Evolutionary conservation across 2,329 filamentous ascomycete genomes (phyloP).

Genomic region (Onygenales sp.): DNA sequence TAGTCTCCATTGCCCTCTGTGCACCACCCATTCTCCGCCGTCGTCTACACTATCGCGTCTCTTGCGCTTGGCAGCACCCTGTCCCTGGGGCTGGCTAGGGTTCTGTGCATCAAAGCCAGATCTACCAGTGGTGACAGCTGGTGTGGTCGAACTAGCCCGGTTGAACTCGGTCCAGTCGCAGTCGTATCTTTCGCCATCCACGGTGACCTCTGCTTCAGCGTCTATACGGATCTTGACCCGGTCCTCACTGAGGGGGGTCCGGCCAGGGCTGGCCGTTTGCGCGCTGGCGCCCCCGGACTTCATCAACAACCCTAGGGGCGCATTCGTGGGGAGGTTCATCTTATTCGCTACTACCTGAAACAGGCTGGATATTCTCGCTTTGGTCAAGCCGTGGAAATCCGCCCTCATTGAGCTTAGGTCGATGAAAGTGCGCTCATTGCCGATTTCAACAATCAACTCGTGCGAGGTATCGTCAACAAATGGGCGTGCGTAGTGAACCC

Average conservation of each 20-base stretch:
- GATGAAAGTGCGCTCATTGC: conserved; percentile 54
- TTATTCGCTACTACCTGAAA: conserved; percentile 76
- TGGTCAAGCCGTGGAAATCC: conserved; percentile 64
- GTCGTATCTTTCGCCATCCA: conserved; percentile 29
- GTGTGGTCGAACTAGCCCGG: not conserved
- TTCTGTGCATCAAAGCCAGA: not conserved
- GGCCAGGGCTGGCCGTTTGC: conserved; percentile 57
- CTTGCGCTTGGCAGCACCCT: conserved; percentile 26
- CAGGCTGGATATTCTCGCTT: conserved; percentile 60
- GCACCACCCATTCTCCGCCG: conserved; percentile 50
- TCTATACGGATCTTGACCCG: conserved; percentile 57
- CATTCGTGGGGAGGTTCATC: conserved; percentile 54
- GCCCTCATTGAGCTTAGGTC: conserved; percentile 48
- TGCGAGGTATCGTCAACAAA: conserved; percentile 67
- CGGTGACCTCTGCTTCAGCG: conserved; percentile 31
- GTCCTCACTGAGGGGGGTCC: conserved; percentile 61
- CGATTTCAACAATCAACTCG: conserved; percentile 74
- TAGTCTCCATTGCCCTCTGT: conserved; percentile 62
- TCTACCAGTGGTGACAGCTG: not conserved
- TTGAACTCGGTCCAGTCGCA: conserved; percentile 9
- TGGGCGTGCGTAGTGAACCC: conserved; percentile 73
- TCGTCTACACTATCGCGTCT: conserved; percentile 37
- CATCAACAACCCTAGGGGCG: conserved; percentile 59
- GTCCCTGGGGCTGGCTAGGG: conserved; percentile 1
- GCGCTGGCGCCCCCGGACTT: conserved; percentile 51